Conservation (phyloP, 305 asterid genomes). For the Fraxinus dipetala region DNA sequence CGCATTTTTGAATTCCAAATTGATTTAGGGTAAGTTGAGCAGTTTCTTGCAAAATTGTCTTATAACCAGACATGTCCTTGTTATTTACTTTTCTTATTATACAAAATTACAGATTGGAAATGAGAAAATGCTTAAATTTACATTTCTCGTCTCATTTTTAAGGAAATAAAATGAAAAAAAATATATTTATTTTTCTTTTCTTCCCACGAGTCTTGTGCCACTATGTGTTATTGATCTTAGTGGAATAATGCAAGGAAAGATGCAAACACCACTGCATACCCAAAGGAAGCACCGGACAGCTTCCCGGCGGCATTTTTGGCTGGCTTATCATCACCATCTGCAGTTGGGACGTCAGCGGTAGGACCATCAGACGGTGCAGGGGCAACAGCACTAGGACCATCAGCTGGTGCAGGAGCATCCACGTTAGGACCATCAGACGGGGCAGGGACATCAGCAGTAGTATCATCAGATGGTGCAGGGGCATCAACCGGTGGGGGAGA, state of each 20-base stretch:
- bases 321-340: background rate
- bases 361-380: background rate
- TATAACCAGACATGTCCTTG: background rate
- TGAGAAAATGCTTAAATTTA: background rate
- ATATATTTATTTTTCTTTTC: background rate
- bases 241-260: slow-evolving; percentile 16
- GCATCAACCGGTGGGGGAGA: slow-evolving; percentile 26
- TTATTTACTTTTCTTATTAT: background rate
- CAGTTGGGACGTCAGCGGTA: background rate
- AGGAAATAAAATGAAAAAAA: background rate
- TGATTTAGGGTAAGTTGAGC: background rate
- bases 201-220: background rate
- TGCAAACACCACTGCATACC: slow-evolving; percentile 27
- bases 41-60: background rate
- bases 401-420: slow-evolving; percentile 5
- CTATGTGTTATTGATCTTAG: background rate
- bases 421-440: slow-evolving; percentile 21
- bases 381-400: slow-evolving; percentile 9
- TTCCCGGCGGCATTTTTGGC: slow-evolving; percentile 17
- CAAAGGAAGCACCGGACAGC: slow-evolving; percentile 21
- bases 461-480: slow-evolving; percentile 19
- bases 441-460: slow-evolving; percentile 24
- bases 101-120: background rate
- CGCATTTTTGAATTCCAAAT: background rate
- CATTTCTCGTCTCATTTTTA: background rate